Base-by-base conservation (phyloP, 139 green algal species). In the Mychonastes homosphaera region DNA sequence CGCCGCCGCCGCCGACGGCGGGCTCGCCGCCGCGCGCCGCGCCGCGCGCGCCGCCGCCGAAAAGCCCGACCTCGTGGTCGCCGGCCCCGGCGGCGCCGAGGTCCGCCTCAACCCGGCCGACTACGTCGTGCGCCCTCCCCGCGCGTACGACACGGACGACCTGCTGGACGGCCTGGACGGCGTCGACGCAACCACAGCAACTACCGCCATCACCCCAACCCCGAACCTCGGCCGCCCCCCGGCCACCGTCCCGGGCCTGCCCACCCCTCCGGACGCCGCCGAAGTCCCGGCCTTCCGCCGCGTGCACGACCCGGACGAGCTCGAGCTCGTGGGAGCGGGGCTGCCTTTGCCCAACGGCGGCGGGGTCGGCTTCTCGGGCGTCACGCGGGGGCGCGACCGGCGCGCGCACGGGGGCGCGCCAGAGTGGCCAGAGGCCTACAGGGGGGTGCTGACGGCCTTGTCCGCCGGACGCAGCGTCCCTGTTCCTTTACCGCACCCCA, bases 341-440 rank as follows among this genome's bases (percentile, higher is more conserved):
- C 59, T 78, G 28, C 75, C 75, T 4, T 67, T 78, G 52, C 60
- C 78, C 18, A 32, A 71, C 29, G 75, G 75, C 61, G 75, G 78
- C 15, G 19, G 41, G 6, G 49, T 28, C 6, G 0, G 21, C 45
- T 18, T 43, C 15, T 4, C 28, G 27, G 19, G 19, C 38, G 8
- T 41, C 16, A 26, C 21, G 30, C 21, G 18, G n/a, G 2, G 46
- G 33, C 4, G 45, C 12, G n/a, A 6, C 7, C 4, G 21, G 19
- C 43, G 26, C 43, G 13, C 6, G 10, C 9, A 49, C 6, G 10
- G 6, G 13, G 10, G 43, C 43, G 43, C 8, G 5, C 6, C 3
- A 5, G 50, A 75, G 9, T 82, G 71, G 68, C 67, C 68, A 10
- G 67, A 78, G 19, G 68, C 65, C 36, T 79, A 77, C 36, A 72